Evolutionary conservation across 2,329 filamentous ascomycete genomes (phyloP).

Genomic region (Penicillium italicum): DNA sequence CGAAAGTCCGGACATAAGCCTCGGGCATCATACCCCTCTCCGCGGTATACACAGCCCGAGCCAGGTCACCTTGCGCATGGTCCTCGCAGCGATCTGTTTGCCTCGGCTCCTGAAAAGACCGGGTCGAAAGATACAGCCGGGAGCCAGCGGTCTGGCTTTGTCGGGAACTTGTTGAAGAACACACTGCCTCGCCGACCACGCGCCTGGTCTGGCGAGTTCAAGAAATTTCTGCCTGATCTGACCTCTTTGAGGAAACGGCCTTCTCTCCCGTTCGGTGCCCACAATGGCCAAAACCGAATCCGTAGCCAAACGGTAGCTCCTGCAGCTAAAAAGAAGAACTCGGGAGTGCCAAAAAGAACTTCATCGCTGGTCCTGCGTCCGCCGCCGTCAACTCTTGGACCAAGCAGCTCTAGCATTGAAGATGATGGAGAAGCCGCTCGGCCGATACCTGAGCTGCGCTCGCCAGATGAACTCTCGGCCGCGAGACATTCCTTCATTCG

Average conservation of each 20-base stretch:
- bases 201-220: slow-evolving; percentile 39
- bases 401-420: slow-evolving; percentile 14
- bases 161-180: slow-evolving; percentile 34
- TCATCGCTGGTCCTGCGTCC: slow-evolving; percentile 20
- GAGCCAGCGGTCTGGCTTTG: slow-evolving; percentile 31
- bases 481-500: slow-evolving; percentile 35
- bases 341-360: slow-evolving; percentile 1
- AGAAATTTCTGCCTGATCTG: slow-evolving; percentile 37
- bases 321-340: slow-evolving; percentile 3
- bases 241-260: slow-evolving; percentile 31
- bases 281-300: slow-evolving; percentile 25
- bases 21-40: slow-evolving; percentile 11
- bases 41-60: background rate
- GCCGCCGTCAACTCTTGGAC: slow-evolving; percentile 1
- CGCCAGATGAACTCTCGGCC: slow-evolving; percentile 25
- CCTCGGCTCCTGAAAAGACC: background rate
- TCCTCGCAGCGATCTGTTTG: slow-evolving; percentile 14
- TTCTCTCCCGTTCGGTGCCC: slow-evolving; percentile 29
- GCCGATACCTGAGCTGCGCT: slow-evolving; percentile 32
- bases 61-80: slow-evolving; percentile 12
- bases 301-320: slow-evolving; percentile 28
- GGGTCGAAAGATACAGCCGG: slow-evolving; percentile 16
- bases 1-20: slow-evolving; percentile 3
- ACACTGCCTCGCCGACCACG: slow-evolving; percentile 34
- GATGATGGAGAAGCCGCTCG: slow-evolving; percentile 27